These are phyloP conservation scores for Colletotrichum coccodes DNA, from an alignment of 2,329 filamentous ascomycete genomes.

Conservation along the genomic window DNA sequence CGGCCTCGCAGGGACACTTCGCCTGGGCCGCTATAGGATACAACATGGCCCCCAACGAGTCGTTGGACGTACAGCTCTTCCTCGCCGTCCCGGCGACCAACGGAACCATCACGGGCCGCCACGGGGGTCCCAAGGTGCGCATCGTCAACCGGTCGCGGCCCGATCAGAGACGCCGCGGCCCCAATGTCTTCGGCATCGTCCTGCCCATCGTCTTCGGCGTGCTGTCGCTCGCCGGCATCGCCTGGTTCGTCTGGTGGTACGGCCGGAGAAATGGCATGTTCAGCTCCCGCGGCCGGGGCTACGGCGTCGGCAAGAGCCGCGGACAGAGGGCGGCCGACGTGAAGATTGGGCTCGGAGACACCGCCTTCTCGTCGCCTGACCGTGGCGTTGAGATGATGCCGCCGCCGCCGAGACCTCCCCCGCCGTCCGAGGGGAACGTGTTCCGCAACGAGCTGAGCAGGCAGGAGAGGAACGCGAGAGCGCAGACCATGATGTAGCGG, in stretches of 20 bases:
- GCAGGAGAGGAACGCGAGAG: conserved; percentile 27
- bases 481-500: conserved; percentile 6
- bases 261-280: conserved; percentile 24
- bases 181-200: conserved; percentile 25
- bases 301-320: conserved; percentile 31
- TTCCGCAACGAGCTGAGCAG: conserved; percentile 31
- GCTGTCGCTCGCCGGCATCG: conserved; percentile 18
- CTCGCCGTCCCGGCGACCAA: conserved; percentile 25
- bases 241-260: conserved; percentile 31
- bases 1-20: conserved; percentile 31
- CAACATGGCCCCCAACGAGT: conserved; percentile 15
- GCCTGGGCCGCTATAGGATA: conserved; percentile 23
- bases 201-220: conserved; percentile 30
- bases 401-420: conserved; percentile 19
- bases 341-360: conserved; percentile 14
- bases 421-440: conserved; percentile 10
- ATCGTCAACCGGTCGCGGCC: not conserved
- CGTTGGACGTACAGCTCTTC: conserved; percentile 25
- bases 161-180: not conserved
- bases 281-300: conserved; percentile 24
- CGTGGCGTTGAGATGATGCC: conserved; percentile 32
- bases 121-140: conserved; percentile 29
- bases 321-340: conserved; percentile 18
- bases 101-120: conserved; percentile 13
- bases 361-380: conserved; percentile 24